Conservation (phyloP, 176 grass and related monocot genomes). For the Musa beccarii region DNA sequence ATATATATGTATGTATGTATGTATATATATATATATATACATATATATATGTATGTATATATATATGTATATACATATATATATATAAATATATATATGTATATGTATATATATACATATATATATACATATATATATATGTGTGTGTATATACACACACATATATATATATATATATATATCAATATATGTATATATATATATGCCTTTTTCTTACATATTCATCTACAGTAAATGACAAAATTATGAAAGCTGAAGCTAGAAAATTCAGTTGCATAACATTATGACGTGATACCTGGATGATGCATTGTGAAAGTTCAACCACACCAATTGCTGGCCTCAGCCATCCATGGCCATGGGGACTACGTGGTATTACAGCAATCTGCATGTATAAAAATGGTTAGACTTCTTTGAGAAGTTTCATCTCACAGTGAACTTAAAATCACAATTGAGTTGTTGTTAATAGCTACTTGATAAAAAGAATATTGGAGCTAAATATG, state of each 20-base stretch:
- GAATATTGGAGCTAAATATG: not conserved
- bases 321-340: slow-evolving; percentile 84
- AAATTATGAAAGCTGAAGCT: not conserved
- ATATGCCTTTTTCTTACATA: too few species aligned
- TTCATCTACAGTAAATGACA: too few species aligned
- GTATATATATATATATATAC: too few species aligned
- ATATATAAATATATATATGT: too few species aligned
- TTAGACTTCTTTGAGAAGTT: slow-evolving; percentile 2
- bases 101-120: too few species aligned
- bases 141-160: fast-evolving
- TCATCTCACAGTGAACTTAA: not conserved
- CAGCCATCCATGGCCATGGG: slow-evolving; percentile 83
- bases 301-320: slow-evolving; percentile 96
- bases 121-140: too few species aligned
- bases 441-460: not conserved
- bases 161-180: too few species aligned
- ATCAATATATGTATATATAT: too few species aligned
- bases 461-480: not conserved
- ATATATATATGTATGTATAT: too few species aligned
- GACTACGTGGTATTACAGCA: slow-evolving; percentile 69
- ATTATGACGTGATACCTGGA: slow-evolving; percentile 49
- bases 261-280: not conserved
- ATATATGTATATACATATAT: too few species aligned
- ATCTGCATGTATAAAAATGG: slow-evolving; percentile 39
- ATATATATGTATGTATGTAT: too few species aligned